phyloP scores from a whole-genome alignment of 1,139 yeast species.

The Sugiyamaella castrensis region DNA sequence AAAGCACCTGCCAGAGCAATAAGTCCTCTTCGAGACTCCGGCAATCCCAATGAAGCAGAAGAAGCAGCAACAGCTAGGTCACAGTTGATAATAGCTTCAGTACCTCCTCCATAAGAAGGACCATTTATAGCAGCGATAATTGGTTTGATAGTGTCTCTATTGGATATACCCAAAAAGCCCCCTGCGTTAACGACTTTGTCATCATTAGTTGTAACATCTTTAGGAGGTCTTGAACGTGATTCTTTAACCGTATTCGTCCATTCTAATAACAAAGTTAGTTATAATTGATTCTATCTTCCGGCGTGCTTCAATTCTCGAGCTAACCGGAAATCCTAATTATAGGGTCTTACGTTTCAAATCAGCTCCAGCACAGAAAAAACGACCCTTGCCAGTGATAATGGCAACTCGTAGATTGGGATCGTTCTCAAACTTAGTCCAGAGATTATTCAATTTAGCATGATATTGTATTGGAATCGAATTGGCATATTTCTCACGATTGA shows the following conservation, averaged over 20 bases:
- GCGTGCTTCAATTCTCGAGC: neutral
- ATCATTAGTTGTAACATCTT: neutral
- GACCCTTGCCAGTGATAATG: conserved; percentile 35
- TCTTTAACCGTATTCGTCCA: conserved; percentile 1
- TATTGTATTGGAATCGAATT: conserved; percentile 27
- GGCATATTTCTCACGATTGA: conserved; percentile 26
- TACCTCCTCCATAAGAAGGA: conserved; percentile 36
- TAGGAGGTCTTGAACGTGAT: neutral
- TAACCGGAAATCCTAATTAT: too few relatives aligned
- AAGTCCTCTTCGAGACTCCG: conserved; percentile 37
- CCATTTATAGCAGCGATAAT: conserved; percentile 37
- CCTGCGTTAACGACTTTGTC: conserved; percentile 11
- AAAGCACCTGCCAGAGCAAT: conserved; percentile 36
- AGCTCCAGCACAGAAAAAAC: conserved; percentile 35
- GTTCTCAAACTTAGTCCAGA: conserved; percentile 34
- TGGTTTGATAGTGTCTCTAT: conserved; percentile 32
- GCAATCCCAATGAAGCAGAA: conserved; percentile 31
- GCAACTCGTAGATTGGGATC: conserved; percentile 30
- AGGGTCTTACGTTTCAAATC: conserved; percentile 30
- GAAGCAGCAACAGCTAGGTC: conserved; percentile 34
- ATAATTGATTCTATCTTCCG: neutral
- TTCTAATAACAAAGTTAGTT: neutral
- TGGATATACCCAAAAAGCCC: conserved; percentile 35
- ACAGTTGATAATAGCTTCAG: conserved; percentile 35
- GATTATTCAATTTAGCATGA: conserved; percentile 21